Conservation (phyloP, 2,329 filamentous ascomycete genomes). For the Ascochyta viciae-villosae region DNA sequence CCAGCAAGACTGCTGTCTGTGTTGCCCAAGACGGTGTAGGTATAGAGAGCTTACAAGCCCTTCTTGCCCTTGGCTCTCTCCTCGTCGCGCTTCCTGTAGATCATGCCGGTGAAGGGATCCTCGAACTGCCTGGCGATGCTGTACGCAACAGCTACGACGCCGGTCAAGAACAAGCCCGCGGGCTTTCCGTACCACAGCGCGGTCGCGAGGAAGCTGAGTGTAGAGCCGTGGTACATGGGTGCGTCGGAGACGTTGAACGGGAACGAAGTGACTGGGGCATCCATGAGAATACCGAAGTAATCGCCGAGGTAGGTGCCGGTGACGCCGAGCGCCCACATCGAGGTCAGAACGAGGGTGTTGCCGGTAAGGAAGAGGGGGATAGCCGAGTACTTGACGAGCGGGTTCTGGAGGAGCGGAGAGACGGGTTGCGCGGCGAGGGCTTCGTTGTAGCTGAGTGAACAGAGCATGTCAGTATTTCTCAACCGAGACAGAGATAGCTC, state of each 20-base stretch:
- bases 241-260: conserved; percentile 91
- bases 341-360: conserved; percentile 84
- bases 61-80: conserved; percentile 53
- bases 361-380: conserved; percentile 75
- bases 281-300: conserved; percentile 99
- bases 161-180: conserved; percentile 79
- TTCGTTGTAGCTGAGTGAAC: conserved; percentile 73
- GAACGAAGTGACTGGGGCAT: conserved; percentile 90
- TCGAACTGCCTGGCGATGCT: conserved; percentile 82
- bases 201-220: conserved; percentile 88
- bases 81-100: conserved; percentile 84
- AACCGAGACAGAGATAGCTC: neutral
- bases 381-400: conserved; percentile 67
- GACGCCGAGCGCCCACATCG: conserved; percentile 90
- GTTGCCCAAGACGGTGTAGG: neutral
- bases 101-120: conserved; percentile 91
- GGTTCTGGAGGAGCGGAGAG: conserved; percentile 73
- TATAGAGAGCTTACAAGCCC: conserved; percentile 22
- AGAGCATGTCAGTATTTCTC: neutral
- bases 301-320: conserved; percentile 97
- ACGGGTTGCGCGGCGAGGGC: conserved; percentile 79
- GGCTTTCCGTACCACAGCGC: conserved; percentile 87
- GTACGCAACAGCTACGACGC: conserved; percentile 79
- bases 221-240: conserved; percentile 97
- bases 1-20: neutral